These are phyloP conservation scores for Debaryomycetaceae sp. DNA, from an alignment of 1,139 yeast species.

Conservation along the genomic window DNA sequence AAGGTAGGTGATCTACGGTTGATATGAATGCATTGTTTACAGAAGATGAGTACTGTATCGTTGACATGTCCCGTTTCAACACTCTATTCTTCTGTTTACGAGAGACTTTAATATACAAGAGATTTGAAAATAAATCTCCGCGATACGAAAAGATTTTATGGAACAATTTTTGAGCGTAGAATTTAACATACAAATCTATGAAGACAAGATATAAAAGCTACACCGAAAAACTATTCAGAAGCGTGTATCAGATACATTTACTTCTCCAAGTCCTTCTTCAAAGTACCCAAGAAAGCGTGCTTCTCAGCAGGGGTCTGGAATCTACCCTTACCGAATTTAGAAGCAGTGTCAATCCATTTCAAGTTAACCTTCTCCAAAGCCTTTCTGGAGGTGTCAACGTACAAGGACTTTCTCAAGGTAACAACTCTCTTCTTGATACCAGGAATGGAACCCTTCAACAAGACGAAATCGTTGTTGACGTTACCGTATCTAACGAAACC, in stretches of 20 bases:
- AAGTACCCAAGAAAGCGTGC: constrained; percentile 99
- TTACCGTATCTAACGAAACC: constrained; percentile 99
- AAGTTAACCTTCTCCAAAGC: constrained; percentile 95
- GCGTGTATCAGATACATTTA: constrained; percentile 9
- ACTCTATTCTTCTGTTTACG: not conserved
- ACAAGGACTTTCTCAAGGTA: constrained; percentile 97
- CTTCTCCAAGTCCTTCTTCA: constrained; percentile 81
- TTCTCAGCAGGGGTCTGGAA: constrained; percentile 99
- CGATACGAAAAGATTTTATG: not conserved
- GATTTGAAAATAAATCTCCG: not conserved
- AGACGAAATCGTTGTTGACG: constrained; percentile 94
- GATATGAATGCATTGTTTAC: constrained; percentile 40
- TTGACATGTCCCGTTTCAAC: not conserved
- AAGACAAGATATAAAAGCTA: not conserved
- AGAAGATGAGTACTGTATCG: constrained; percentile 23
- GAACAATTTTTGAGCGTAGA: not conserved
- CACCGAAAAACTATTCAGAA: not conserved
- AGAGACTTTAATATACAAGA: no score
- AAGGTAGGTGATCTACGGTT: constrained; percentile 46
- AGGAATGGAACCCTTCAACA: constrained; percentile 98
- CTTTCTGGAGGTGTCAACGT: constrained; percentile 97
- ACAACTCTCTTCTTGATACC: constrained; percentile 99
- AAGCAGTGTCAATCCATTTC: constrained; percentile 99
- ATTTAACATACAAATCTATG: constrained; percentile 1
- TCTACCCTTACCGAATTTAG: constrained; percentile 99